Base-by-base conservation (phyloP, 2,329 filamentous ascomycete species). In the Nannizziopsis arthrosporioides region DNA sequence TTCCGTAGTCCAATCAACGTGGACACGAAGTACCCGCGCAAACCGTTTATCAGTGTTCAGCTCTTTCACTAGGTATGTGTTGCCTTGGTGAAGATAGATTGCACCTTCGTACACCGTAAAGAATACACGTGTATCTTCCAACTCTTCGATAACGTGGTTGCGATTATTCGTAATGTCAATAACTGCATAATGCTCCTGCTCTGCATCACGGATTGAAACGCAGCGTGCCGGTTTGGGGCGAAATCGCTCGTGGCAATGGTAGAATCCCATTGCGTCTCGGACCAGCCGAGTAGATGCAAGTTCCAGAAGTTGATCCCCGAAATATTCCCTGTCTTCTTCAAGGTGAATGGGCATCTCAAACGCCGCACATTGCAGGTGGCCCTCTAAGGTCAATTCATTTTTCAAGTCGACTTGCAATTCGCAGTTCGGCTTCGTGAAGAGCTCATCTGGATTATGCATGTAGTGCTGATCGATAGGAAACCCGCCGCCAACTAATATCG, bases 41-140 rank as follows among this genome's bases (percentile, higher is more conserved):
- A 95, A 81, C 59, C 81, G 82, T 52, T 76, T 76, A 31, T 92
- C 85, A 1, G 85, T 82, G 53, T 78, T 78, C 59, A 96, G 89
- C 57, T 96, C 88, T 56, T 87, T 84, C 45, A 98, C 85, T 2
- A 96, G 75, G 61, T 94, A 98, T 1, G 83, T 90, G 54, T 81
- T 80, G n/a, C 92, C 92, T 67, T 98, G 92, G 59, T 98, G 92
- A 4, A 98, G 73, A 68, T 94, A 98, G 53, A 98, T 95, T 39
- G 87, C 92, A 10, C 92, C 92, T 63, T 96, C 90, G 64, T 98
- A 98, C 51, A 98, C 77, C 1, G 88, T 94, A 66, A 94, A 96
- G 56, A 87, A 90, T 1, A 90, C 90, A n/a, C 92, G 80, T 1
- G 85, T 92, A 1, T 88, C 86, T 66, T 96, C 92, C n/a, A 98